Evolutionary conservation across 2,329 filamentous ascomycete species (phyloP).

Genomic region (Xylaria sp.): DNA sequence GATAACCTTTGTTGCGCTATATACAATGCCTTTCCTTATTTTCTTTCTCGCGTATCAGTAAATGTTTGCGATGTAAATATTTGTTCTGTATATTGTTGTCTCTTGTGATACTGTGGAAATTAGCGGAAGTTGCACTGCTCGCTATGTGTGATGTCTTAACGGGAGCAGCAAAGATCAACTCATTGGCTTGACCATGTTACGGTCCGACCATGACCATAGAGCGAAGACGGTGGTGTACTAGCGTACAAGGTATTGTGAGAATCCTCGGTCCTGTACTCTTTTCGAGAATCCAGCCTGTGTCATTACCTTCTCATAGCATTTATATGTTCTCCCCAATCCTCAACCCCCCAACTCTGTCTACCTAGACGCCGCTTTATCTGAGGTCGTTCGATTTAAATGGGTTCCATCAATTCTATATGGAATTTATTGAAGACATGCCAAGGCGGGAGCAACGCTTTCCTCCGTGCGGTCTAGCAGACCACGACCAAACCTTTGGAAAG

Average conservation of each 20-base stretch:
- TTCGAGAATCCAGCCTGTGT: too few relatives aligned
- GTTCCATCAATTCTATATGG: neutral
- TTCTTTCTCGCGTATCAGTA: constrained; percentile 45
- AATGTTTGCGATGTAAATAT: constrained; percentile 24
- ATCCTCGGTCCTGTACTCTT: constrained; percentile 38
- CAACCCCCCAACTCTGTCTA: too few relatives aligned
- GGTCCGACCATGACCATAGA: constrained; percentile 47
- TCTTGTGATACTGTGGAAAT: constrained; percentile 44
- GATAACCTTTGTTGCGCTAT: constrained; percentile 41
- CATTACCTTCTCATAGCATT: too few relatives aligned
- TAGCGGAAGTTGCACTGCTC: constrained; percentile 48
- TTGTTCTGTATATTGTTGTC: constrained; percentile 50
- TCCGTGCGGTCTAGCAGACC: neutral
- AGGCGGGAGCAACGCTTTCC: neutral
- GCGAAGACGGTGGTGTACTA: constrained; percentile 38
- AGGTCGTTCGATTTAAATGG: too few relatives aligned
- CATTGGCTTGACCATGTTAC: constrained; percentile 48
- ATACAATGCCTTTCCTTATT: too few relatives aligned
- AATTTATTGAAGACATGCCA: neutral
- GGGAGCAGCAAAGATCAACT: constrained; percentile 5
- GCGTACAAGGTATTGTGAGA: constrained; percentile 49
- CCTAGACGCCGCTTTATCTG: too few relatives aligned
- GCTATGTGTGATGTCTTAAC: neutral
- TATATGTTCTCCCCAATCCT: too few relatives aligned
- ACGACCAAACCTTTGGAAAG: constrained; percentile 42